phyloP scores from a whole-genome alignment of 1,139 yeast species.

The Saccharomycopsis hybrid region DNA sequence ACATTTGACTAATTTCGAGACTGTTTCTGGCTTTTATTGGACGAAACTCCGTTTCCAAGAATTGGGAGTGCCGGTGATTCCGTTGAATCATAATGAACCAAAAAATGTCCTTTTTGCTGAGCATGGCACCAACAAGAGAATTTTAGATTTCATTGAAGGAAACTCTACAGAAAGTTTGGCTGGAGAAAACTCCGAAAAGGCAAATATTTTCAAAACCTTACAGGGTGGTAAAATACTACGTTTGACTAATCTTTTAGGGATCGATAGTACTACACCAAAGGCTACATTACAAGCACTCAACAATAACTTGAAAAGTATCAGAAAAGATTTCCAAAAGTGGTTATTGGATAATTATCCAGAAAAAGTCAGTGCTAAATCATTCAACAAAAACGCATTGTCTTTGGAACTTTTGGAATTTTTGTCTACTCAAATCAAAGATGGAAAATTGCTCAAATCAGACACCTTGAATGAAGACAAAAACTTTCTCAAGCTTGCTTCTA shows the following conservation, averaged over 20 bases:
- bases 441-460: neutral
- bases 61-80: slow-evolving; percentile 38
- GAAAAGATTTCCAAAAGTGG: slow-evolving; percentile 37
- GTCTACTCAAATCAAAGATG: slow-evolving; percentile 20
- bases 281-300: slow-evolving; percentile 24
- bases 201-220: too few species aligned
- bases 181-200: too few species aligned
- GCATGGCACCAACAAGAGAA: too few species aligned
- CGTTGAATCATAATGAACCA: slow-evolving; percentile 23
- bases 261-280: slow-evolving; percentile 24
- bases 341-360: slow-evolving; percentile 35
- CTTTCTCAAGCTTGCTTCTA: slow-evolving; percentile 20
- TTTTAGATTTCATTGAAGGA: too few species aligned
- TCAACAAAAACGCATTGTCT: slow-evolving; percentile 31
- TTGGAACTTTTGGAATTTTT: slow-evolving; percentile 34
- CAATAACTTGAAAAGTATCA: slow-evolving; percentile 26
- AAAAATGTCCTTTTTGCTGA: slow-evolving; percentile 5
- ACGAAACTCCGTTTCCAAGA: slow-evolving; percentile 48
- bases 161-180: too few species aligned
- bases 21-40: slow-evolving; percentile 41
- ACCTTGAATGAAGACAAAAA: slow-evolving; percentile 22
- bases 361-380: slow-evolving; percentile 27
- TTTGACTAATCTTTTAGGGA: slow-evolving; percentile 24
- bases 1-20: slow-evolving; percentile 47
- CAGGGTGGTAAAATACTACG: slow-evolving; percentile 3